Conservation (phyloP, 2,329 filamentous ascomycete species). For the Onygenales sp. region DNA sequence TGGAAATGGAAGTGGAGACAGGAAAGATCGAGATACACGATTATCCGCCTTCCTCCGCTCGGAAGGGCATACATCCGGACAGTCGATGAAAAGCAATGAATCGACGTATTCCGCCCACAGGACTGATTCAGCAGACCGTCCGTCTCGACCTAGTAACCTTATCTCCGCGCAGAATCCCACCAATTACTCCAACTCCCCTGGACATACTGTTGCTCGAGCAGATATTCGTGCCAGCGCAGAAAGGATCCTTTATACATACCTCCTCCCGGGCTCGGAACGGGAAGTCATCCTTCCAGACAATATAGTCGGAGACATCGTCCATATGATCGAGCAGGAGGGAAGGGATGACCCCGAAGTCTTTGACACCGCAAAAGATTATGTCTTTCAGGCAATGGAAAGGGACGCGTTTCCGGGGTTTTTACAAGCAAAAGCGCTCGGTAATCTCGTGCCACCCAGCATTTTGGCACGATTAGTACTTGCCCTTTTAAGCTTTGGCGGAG, state of each 20-base stretch:
- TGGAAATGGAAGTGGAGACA: conserved; percentile 55
- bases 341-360: conserved; percentile 96
- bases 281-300: conserved; percentile 88
- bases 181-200: conserved; percentile 72
- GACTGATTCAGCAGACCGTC: conserved; percentile 35
- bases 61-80: conserved; percentile 36
- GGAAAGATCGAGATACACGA: conserved; percentile 74
- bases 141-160: conserved; percentile 50
- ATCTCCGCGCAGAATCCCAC: conserved; percentile 48
- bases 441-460: conserved; percentile 84
- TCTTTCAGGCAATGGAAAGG: conserved; percentile 98
- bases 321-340: conserved; percentile 79
- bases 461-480: conserved; percentile 79
- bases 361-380: conserved; percentile 95
- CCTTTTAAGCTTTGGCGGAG: conserved; percentile 77
- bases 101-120: conserved; percentile 33
- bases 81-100: conserved; percentile 45
- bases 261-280: conserved; percentile 88
- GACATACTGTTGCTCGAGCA: conserved; percentile 72
- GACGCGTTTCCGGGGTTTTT: conserved; percentile 98
- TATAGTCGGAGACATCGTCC: conserved; percentile 77
- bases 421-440: conserved; percentile 87
- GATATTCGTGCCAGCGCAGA: conserved; percentile 91
- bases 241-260: conserved; percentile 97
- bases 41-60: conserved; percentile 80